Conservation (phyloP, 169 alveolate species). For the Ichthyophthirius multifiliis region DNA sequence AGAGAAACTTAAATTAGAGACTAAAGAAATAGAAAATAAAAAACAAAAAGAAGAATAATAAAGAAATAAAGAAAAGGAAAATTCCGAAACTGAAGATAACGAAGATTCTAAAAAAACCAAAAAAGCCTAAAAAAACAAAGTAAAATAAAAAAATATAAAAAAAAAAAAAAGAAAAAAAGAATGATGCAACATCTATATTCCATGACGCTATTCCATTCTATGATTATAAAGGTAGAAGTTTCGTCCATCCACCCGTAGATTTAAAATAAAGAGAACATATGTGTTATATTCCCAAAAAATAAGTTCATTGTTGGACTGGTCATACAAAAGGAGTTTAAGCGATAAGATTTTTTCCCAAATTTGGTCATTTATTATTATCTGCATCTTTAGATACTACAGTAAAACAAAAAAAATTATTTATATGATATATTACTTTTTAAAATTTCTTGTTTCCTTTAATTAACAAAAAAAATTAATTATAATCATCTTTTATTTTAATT, state of each 20-base stretch:
- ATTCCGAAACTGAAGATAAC: not conserved
- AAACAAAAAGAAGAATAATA: slow-evolving; percentile 4
- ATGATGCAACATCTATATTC: slow-evolving; percentile 32
- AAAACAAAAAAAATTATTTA: not conserved
- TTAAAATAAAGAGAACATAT: slow-evolving; percentile 67
- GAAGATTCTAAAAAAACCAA: not conserved
- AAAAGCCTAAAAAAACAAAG: not conserved
- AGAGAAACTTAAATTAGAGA: slow-evolving; percentile 52
- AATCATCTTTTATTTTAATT: not conserved
- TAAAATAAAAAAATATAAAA: not conserved
- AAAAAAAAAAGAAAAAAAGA: slow-evolving; percentile 23
- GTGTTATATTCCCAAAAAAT: slow-evolving; percentile 92
- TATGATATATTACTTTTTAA: not conserved
- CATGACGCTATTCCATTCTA: slow-evolving; percentile 43
- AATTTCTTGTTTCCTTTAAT: no score
- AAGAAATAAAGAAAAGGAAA: not conserved
- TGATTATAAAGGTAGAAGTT: slow-evolving; percentile 70
- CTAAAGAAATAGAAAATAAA: slow-evolving; percentile 22
- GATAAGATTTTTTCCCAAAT: slow-evolving; percentile 91
- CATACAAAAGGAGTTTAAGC: slow-evolving; percentile 94
- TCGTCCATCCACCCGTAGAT: slow-evolving; percentile 67
- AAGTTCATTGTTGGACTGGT: slow-evolving; percentile 89
- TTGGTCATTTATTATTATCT: slow-evolving; percentile 93
- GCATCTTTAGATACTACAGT: slow-evolving; percentile 91
- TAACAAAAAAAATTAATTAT: no score